phyloP scores from a whole-genome alignment of 192 early-diverging fungal genomes.

The Mortierella antarctica region DNA sequence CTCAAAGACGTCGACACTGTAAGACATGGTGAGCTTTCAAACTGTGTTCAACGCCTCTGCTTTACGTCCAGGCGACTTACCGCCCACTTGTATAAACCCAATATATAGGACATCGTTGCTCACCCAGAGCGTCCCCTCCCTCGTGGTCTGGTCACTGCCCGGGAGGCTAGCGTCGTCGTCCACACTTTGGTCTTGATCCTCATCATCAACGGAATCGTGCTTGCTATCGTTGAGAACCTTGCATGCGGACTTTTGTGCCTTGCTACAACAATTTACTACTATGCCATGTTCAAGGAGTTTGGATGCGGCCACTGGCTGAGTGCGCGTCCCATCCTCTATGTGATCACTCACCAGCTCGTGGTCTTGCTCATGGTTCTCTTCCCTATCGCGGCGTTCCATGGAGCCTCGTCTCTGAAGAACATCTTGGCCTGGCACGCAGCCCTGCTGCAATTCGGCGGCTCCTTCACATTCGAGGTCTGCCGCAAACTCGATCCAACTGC shows the following conservation, averaged over 20 bases:
- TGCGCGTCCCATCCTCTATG: constrained; percentile 49
- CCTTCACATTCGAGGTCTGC: constrained; percentile 51
- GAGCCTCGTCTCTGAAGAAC: constrained; percentile 30
- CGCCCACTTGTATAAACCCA: background rate
- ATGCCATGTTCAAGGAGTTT: constrained; percentile 53
- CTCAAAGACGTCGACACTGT: constrained; percentile 52
- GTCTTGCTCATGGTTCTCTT: constrained; percentile 49
- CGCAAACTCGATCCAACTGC: constrained; percentile 50
- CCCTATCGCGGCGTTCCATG: constrained; percentile 43
- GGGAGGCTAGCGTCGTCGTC: constrained; percentile 42
- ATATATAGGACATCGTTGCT: constrained; percentile 37
- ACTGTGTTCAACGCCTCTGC: background rate
- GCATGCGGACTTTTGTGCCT: constrained; percentile 49
- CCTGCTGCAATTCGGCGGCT: constrained; percentile 41
- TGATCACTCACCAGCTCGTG: constrained; percentile 46
- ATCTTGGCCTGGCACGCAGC: constrained; percentile 45
- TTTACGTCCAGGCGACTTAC: background rate
- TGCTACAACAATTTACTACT: constrained; percentile 50
- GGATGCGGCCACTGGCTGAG: constrained; percentile 53
- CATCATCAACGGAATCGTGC: constrained; percentile 34
- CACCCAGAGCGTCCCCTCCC: constrained; percentile 50
- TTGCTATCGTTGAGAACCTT: constrained; percentile 44
- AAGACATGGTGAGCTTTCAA: background rate
- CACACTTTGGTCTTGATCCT: constrained; percentile 32
- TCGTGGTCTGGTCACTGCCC: constrained; percentile 41